Base-by-base conservation (phyloP, 306 rosid genomes). In the Arachis hypogaea region DNA sequence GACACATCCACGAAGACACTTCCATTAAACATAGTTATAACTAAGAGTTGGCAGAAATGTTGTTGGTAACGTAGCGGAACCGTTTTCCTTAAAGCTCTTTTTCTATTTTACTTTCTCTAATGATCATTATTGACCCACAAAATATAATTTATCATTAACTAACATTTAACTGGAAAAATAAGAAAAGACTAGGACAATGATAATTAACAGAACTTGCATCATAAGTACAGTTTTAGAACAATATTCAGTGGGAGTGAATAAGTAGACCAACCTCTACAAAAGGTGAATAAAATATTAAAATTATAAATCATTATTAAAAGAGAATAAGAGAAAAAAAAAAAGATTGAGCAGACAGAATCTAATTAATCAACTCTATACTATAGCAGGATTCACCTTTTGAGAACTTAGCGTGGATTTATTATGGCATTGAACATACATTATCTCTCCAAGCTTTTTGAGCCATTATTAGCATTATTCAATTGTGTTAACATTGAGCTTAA, bases 381-480 rank as follows among this genome's bases (percentile, higher is more conserved):
- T 81, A 83, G 87, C 87, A 83, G 90, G 81, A 82, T 76, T 83
- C 84, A 83, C 66, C 83, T 82, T 80, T 84, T 64, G 73, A 50
- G 75, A 65, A 69, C 57, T 77, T 74, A 58, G 79, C 72, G 73
- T 84, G 83, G 68, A 78, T 49, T 71, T 72, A 81, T 71, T 72
- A 81, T 71, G 78, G 56, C 88, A 82, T 78, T 49, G 47, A 78
- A 86, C 82, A 78, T 62, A 66, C 68, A 68, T 38, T 74, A 60
- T 77, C 83, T 50, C 78, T 58, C 67, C 59, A 65, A 70, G 83
- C 59, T 72, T 72, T 64, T 72, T 59, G 49, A 59, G 38, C 59
- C 38, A 72, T 47, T 36, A 59, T 59, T 46, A 5, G 9, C 59
- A 29, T 30, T 11, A 22, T 7, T 16, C 41, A 84, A 85, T 87